Evolutionary conservation across 768 basidiomycete genomes (phyloP), one percentile per base, ranked within the genome.

Genomic region (Mycena rosella): DNA sequence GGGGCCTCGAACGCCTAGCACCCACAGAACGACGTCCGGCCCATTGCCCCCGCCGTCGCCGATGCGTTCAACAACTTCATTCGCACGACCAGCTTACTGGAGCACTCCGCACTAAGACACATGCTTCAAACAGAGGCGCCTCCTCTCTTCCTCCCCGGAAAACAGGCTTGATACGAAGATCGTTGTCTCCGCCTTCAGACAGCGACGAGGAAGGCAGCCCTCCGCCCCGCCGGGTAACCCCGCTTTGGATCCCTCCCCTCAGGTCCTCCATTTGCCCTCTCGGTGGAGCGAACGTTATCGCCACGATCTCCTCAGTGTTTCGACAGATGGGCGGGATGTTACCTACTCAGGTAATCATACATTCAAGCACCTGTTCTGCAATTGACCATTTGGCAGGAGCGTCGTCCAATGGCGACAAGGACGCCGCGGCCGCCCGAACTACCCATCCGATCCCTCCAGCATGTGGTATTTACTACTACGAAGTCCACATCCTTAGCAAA

Each of bases 381-480:
- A 51, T n/a, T 65, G 14, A 42, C 67, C 30, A 56, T 60, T 67
- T 47, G 20, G 73, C 72, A 86, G 89, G 90, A 60, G 78, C 84
- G 15, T 83, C 85, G 11, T 83, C 82, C 64, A 85, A 79, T 57
- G 88, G 88, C 15, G 94, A 96, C 62, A 89, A 89, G 65, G 96
- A 97, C 61, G 95, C 95, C 0, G 94, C 94, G 14, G 86, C 96
- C 45, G 92, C 93, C 5, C 87, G 95, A 56, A 90, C 96, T 0
- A 87, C 87, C 48, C 81, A 88, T 70, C 87, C 91, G 1, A 91
- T 97, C 53, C 96, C 96, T 2, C 84, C 91, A 0, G 90, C 91
- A 14, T 93, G 93, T 72, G 98, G 96, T 26, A 89, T 99, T 60
- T 97, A 95, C 76, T 99, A 99, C 78, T 99, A 91, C 76, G 97